Percentiles rank a stretch among this genome's conserved stretches.
Evolutionary conservation across 495 filamentous ascomycete genomes (phyloP).

Genomic region (Zalerion maritima): DNA sequence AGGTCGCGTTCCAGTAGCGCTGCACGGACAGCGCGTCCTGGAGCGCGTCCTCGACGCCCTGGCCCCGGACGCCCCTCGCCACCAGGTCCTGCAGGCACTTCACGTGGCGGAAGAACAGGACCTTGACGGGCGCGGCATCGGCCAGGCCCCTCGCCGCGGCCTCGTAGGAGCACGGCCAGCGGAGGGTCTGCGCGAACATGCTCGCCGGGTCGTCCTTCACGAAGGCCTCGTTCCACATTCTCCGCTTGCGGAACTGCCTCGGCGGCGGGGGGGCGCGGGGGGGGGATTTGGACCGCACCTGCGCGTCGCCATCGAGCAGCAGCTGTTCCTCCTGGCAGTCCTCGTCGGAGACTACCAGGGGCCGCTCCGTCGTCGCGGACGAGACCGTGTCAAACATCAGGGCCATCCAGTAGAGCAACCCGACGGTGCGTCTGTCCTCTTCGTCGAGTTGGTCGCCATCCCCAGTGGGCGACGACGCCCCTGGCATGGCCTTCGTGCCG

Average conservation of each 20-base stretch:
- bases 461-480: conserved; percentile 6
- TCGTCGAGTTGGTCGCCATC: conserved; percentile 4
- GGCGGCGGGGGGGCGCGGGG: neutral
- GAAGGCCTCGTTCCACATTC: conserved; percentile 23
- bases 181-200: conserved; percentile 3
- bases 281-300: neutral
- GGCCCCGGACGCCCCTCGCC: conserved; percentile 11
- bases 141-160: conserved; percentile 22
- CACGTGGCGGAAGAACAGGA: conserved; percentile 32
- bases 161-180: conserved; percentile 33
- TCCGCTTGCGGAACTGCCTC: conserved; percentile 3
- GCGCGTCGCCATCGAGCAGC: neutral
- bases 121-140: conserved; percentile 32
- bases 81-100: conserved; percentile 28
- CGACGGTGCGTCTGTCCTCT: conserved; percentile 24
- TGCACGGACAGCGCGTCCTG: conserved; percentile 21
- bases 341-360: conserved; percentile 30
- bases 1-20: conserved; percentile 28
- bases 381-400: conserved; percentile 38
- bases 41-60: conserved; percentile 23
- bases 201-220: conserved; percentile 11
- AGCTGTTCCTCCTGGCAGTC: conserved; percentile 19
- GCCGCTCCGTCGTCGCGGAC: conserved; percentile 30
- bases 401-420: conserved; percentile 32
- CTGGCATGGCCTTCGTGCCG: conserved; percentile 5